phyloP scores from a whole-genome alignment of 2,329 filamentous ascomycete species.

The Dactylellina sp. region DNA sequence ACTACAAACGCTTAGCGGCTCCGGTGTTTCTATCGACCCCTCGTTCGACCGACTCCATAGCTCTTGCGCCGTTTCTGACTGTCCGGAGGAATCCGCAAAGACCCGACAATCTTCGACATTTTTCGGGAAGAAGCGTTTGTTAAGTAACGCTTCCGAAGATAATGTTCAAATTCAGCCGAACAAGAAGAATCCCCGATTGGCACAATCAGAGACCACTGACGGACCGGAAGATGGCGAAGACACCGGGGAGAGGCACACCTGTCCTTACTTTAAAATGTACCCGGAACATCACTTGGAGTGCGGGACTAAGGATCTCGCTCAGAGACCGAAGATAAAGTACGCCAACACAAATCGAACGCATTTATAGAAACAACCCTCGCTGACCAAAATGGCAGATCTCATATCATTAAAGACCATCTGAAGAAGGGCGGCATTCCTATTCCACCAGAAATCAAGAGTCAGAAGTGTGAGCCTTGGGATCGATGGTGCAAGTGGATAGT shows the following conservation, averaged over 20 bases:
- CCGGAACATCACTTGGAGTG: slow-evolving; percentile 45
- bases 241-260: slow-evolving; percentile 37
- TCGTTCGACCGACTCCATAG: slow-evolving; percentile 26
- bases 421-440: slow-evolving; percentile 45
- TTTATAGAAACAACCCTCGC: background rate
- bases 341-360: background rate
- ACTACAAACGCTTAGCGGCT: slow-evolving; percentile 5
- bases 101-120: slow-evolving; percentile 3
- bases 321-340: slow-evolving; percentile 51
- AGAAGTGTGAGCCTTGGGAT: slow-evolving; percentile 53
- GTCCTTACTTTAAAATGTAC: slow-evolving; percentile 53
- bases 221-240: slow-evolving; percentile 35
- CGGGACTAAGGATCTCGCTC: slow-evolving; percentile 51
- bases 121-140: slow-evolving; percentile 40
- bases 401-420: slow-evolving; percentile 50
- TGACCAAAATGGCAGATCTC: slow-evolving; percentile 31
- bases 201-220: slow-evolving; percentile 12
- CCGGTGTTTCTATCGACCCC: slow-evolving; percentile 18
- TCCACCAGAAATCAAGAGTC: slow-evolving; percentile 52
- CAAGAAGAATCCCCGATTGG: slow-evolving; percentile 48
- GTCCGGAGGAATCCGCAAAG: slow-evolving; percentile 19
- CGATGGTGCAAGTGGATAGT: slow-evolving; percentile 54
- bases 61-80: slow-evolving; percentile 36
- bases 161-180: slow-evolving; percentile 32
- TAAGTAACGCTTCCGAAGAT: slow-evolving; percentile 49